phyloP scores from a whole-genome alignment of 2,329 filamentous ascomycete genomes.

The Didymella segeticola region DNA sequence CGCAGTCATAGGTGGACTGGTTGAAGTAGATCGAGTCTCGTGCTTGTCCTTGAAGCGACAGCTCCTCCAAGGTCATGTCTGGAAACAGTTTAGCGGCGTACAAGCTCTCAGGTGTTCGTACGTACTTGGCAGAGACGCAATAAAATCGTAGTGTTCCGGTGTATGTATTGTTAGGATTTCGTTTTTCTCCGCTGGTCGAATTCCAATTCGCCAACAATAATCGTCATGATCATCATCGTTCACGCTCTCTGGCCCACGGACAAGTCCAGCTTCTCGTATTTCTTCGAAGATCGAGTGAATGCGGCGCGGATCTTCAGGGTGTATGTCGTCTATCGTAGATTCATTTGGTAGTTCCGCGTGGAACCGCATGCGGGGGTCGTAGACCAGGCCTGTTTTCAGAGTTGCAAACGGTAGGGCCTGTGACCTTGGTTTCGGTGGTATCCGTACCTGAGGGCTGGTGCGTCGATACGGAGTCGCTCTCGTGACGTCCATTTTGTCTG shows the following conservation, averaged over 20 bases:
- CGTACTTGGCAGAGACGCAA: conserved; percentile 63
- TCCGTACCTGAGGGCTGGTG: conserved; percentile 34
- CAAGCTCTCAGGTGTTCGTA: conserved; percentile 14
- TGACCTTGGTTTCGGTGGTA: conserved; percentile 46
- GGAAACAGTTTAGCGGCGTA: conserved; percentile 14
- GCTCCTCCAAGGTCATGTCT: conserved; percentile 61
- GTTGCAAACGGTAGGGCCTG: conserved; percentile 40
- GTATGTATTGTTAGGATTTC: conserved; percentile 85
- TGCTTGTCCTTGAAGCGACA: conserved; percentile 63
- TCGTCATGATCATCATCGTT: conserved; percentile 57
- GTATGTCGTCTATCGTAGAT: conserved; percentile 69
- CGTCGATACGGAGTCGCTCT: conserved; percentile 21
- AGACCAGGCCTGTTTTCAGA: conserved; percentile 60
- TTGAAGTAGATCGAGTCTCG: conserved; percentile 65
- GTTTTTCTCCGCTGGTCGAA: conserved; percentile 75
- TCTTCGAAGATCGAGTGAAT: conserved; percentile 94
- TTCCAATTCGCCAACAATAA: conserved; percentile 72
- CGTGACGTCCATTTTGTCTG: conserved; percentile 35
- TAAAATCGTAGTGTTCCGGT: conserved; percentile 78
- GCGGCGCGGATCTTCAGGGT: conserved; percentile 91
- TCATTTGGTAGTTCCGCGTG: conserved; percentile 74
- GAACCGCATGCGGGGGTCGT: conserved; percentile 94
- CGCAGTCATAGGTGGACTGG: conserved; percentile 78
- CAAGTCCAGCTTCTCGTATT: conserved; percentile 80
- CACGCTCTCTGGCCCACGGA: conserved; percentile 65